Evolutionary conservation across 225 moss, liverwort and hornwort species (phyloP).

Genomic region (Asterella californica): DNA sequence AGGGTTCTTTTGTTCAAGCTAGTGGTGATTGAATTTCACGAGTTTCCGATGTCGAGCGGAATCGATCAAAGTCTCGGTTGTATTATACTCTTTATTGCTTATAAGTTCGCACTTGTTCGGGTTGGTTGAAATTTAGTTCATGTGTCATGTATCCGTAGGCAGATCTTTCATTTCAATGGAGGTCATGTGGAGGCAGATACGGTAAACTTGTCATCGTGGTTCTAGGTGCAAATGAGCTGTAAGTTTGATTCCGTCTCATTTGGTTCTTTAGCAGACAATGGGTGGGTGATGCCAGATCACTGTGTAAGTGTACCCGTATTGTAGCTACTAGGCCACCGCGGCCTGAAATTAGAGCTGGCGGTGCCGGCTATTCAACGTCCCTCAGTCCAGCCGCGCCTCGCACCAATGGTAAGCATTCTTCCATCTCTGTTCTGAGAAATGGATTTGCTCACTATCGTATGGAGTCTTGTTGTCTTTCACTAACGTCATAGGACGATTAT

Average conservation of each 20-base stretch:
- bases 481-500: background rate
- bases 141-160: background rate
- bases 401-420: conserved; percentile 15
- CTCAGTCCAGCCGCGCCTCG: conserved; percentile 19
- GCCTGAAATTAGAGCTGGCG: conserved; percentile 6
- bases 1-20: background rate
- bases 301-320: conserved; percentile 1
- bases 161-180: too few species aligned
- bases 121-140: background rate
- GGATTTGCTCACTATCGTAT: background rate
- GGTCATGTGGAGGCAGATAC: background rate
- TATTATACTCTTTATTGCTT: too few species aligned
- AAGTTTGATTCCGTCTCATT: background rate
- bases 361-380: conserved; percentile 30
- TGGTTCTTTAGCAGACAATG: conserved; percentile 27
- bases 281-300: conserved; percentile 22
- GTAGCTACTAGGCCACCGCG: conserved; percentile 4
- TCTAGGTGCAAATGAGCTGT: background rate
- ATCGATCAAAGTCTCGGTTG: background rate
- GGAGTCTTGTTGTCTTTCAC: background rate
- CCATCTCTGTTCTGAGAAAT: background rate
- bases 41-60: background rate
- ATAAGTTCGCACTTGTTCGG: background rate
- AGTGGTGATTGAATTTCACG: background rate
- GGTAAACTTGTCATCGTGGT: background rate